Conservation (phyloP, 768 basidiomycete species). For the Coprinopsis strossmayeri region DNA sequence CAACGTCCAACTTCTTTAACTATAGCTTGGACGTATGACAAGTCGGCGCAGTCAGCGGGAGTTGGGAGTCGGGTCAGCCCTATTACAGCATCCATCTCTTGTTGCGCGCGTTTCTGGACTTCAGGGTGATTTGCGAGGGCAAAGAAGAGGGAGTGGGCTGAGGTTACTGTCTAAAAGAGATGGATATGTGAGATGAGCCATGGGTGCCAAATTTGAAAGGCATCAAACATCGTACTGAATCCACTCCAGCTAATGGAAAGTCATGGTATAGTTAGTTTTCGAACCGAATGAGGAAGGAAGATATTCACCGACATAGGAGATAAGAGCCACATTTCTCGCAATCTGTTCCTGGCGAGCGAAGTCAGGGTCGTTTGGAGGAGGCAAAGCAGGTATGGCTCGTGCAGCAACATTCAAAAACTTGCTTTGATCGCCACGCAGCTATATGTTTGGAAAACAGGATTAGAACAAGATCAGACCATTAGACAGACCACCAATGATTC, state of each 20-base stretch:
- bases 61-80: slow-evolving; percentile 19
- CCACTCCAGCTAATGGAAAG: background rate
- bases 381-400: background rate
- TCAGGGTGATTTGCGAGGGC: slow-evolving; percentile 2
- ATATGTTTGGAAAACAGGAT: background rate
- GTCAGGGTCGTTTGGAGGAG: background rate
- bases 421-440: background rate
- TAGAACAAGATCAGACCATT: background rate
- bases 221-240: background rate
- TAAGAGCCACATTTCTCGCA: background rate
- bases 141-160: background rate
- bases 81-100: slow-evolving; percentile 9
- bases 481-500: background rate
- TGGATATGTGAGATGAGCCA: background rate
- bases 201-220: background rate
- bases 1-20: slow-evolving; percentile 17
- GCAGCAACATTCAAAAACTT: background rate
- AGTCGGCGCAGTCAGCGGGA: slow-evolving; percentile 16
- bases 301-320: background rate
- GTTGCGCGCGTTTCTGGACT: slow-evolving; percentile 1
- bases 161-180: background rate
- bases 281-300: background rate
- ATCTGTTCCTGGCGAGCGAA: background rate
- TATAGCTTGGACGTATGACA: slow-evolving; percentile 21
- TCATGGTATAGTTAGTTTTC: background rate